These are phyloP conservation scores for Plasmodium malariae DNA, from an alignment of 169 alveolate genomes.

Conservation along the genomic window DNA sequence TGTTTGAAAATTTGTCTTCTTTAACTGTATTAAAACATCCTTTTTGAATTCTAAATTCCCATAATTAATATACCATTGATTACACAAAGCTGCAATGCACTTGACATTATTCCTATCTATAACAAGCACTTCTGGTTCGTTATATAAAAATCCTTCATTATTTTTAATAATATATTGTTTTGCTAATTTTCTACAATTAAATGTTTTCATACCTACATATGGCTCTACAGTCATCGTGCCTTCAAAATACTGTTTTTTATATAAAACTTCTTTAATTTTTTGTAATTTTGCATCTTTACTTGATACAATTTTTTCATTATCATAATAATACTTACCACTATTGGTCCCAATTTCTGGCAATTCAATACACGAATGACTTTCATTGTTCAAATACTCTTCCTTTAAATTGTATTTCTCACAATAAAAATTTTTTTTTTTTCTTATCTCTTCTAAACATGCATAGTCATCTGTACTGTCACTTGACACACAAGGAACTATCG, in stretches of 20 bases:
- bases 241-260: slow-evolving; percentile 97
- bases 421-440: slow-evolving; percentile 89
- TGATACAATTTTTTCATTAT: slow-evolving; percentile 89
- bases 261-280: slow-evolving; percentile 96
- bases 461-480: slow-evolving; percentile 99
- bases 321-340: slow-evolving; percentile 87
- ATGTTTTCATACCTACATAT: slow-evolving; percentile 91
- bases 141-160: slow-evolving; percentile 90
- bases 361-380: slow-evolving; percentile 93
- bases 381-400: slow-evolving; percentile 87
- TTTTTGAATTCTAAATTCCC: slow-evolving; percentile 97
- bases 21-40: slow-evolving; percentile 92
- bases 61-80: slow-evolving; percentile 98
- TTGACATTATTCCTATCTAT: slow-evolving; percentile 96
- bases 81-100: slow-evolving; percentile 97
- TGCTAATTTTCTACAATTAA: slow-evolving; percentile 85
- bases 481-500: slow-evolving; percentile 99
- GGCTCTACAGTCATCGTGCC: slow-evolving; percentile 96
- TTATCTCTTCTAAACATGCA: slow-evolving; percentile 94
- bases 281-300: slow-evolving; percentile 95
- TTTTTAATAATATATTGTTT: slow-evolving; percentile 82
- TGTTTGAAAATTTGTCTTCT: slow-evolving; percentile 81
- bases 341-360: slow-evolving; percentile 91
- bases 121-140: slow-evolving; percentile 97
- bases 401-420: slow-evolving; percentile 84